phyloP scores from a whole-genome alignment of 371 early-diverging fungal species.

The Haplosporangium sp. region DNA sequence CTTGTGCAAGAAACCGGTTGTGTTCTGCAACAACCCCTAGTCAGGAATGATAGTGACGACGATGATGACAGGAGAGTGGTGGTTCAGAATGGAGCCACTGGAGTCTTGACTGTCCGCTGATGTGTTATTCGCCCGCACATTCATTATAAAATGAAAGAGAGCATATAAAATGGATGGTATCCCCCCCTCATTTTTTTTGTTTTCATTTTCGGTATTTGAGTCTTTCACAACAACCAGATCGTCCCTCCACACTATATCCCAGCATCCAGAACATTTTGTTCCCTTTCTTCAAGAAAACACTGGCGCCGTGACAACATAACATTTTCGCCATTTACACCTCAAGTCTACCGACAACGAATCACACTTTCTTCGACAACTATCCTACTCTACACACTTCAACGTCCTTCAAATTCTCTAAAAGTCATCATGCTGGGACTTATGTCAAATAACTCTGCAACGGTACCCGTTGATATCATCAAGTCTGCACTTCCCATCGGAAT shows the following conservation, averaged over 20 bases:
- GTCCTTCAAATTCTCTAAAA: not conserved
- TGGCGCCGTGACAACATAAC: not conserved
- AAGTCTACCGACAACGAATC: not conserved
- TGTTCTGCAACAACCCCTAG: not conserved
- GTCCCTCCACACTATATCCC: no score
- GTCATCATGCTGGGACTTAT: slow-evolving; percentile 29
- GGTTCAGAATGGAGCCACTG: no score
- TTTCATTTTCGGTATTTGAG: no score
- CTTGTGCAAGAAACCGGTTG: not conserved
- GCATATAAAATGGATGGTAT: no score
- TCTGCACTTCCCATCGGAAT: slow-evolving; percentile 33
- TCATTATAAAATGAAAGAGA: no score
- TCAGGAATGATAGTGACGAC: not conserved
- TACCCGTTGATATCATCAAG: slow-evolving; percentile 23
- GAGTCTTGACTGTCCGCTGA: no score
- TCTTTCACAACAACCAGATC: no score
- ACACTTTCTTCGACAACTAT: not conserved
- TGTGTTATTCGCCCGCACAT: no score
- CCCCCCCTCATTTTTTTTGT: no score
- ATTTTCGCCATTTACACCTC: not conserved
- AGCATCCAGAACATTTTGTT: no score
- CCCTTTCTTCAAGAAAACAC: not conserved
- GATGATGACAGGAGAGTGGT: no score
- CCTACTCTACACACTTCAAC: not conserved
- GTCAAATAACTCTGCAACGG: slow-evolving; percentile 7